Evolutionary conservation across 139 green algal genomes (phyloP).

Genomic region (Chlamydomonas applanata): DNA sequence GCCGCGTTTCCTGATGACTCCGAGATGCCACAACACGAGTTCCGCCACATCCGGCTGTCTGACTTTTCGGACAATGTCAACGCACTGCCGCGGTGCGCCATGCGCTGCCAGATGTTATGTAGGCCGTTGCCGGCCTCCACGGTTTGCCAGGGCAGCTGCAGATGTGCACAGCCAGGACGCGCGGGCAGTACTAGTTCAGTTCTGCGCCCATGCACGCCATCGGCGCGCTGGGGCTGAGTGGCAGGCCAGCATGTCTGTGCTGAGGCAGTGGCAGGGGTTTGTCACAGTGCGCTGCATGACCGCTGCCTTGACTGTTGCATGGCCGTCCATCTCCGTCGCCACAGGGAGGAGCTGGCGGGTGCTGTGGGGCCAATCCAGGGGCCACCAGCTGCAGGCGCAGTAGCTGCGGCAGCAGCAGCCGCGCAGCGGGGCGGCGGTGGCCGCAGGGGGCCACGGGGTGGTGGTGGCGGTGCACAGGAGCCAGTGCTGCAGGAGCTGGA

Average conservation of each 20-base stretch:
- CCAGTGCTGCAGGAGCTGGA: slow-evolving; percentile 15
- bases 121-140: background rate
- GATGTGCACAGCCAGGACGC: slow-evolving; percentile 15
- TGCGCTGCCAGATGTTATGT: background rate
- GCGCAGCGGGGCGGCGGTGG: no score
- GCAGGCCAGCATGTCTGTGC: no score
- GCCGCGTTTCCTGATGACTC: slow-evolving; percentile 32
- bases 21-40: slow-evolving; percentile 51
- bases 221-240: background rate
- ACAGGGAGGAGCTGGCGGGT: slow-evolving; percentile 33
- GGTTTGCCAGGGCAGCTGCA: background rate
- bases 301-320: no score
- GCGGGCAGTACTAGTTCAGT: background rate
- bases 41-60: slow-evolving; percentile 68
- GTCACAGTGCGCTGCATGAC: no score
- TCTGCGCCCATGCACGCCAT: background rate
- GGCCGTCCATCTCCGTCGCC: no score
- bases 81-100: slow-evolving; percentile 52
- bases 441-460: no score
- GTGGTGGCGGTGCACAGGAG: slow-evolving; percentile 12
- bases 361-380: slow-evolving; percentile 12
- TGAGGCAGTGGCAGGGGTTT: no score
- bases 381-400: no score
- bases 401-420: background rate
- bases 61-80: slow-evolving; percentile 80